Evolutionary conservation across 2,329 filamentous ascomycete species (phyloP), one percentile per base, ranked within the genome.

Genomic region (Pestalotiopsis sp.): DNA sequence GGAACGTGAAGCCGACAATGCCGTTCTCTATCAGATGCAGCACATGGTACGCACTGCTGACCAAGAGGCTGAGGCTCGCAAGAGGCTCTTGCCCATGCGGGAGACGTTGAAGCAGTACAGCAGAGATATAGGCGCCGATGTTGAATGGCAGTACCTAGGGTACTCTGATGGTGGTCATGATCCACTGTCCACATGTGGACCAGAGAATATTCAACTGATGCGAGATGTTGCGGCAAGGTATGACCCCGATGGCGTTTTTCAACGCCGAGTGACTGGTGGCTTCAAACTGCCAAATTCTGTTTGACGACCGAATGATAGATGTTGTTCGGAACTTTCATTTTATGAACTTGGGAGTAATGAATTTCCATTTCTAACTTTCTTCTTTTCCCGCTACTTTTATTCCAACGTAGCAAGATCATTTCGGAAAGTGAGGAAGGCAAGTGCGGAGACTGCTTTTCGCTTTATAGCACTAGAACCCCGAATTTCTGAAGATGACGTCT

Each of bases 91-190:
- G 12, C 65, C 68, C 6, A 78, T 80, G 20, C 71, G 75, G 58
- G 70, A 76, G 13, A 76, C 76, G 1, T 74, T 78, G 9, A 72
- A 78, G 31, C 65, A 68, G 2, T 76, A 70, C 45, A 71, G 69
- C 12, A 12, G 38, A 2, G 63, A 67, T 13, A 27, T 70, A 14
- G 70, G 64, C 12, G 66, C 61, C 49, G 68, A 69, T n/a, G 74
- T 79, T 61, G 61, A 73, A 0, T 81, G 78, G 72, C 75, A 78
- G 68, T 80, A 80, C 69, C 76, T 82, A 66, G 82, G 80, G 72
- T 82, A 83, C 67, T 77, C 76, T 67, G 73, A 76, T 3, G 75
- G 75, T 58, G 76, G 76, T 60, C 77, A 79, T 70, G 69, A 75
- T 65, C 74, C 75, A 4, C 69, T 79, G 9, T 72, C 69, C 1